Conservation (phyloP, 768 basidiomycete genomes). For the Rhizopogon vinicolor region DNA sequence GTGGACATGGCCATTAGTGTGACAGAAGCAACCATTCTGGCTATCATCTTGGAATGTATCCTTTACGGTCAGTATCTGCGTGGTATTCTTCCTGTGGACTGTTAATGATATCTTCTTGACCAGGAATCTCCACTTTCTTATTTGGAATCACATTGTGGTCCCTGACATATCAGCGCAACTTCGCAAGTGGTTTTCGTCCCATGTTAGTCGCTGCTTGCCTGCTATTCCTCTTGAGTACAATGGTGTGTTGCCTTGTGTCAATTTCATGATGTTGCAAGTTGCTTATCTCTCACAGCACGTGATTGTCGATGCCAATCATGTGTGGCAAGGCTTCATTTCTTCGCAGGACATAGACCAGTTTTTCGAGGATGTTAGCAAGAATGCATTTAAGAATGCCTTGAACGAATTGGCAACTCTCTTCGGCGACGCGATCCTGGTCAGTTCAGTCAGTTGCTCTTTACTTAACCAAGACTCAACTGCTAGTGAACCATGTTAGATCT, state of each 20-base stretch:
- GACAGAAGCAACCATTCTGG: neutral
- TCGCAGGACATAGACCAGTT: neutral
- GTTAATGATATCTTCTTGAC: neutral
- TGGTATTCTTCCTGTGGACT: neutral
- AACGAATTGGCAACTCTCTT: constrained; percentile 9
- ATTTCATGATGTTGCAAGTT: neutral
- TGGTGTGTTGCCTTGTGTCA: neutral
- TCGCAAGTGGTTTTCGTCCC: neutral
- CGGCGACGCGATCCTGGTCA: constrained; percentile 12
- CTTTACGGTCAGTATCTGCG: neutral
- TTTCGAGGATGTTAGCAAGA: neutral
- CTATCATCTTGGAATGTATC: neutral
- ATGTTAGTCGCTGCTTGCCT: neutral
- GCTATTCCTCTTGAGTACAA: constrained; percentile 1
- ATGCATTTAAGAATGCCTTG: constrained; percentile 7
- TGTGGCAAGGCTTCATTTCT: constrained; percentile 1
- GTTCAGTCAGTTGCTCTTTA: neutral
- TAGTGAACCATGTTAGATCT: constrained; percentile 1
- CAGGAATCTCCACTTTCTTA: constrained; percentile 2
- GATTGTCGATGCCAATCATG: neutral
- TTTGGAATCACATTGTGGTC: constrained; percentile 2
- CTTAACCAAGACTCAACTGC: neutral
- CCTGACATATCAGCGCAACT: neutral
- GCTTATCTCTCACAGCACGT: neutral
- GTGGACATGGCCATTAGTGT: neutral